These are phyloP conservation scores for Xerocomus brunneocitrinus DNA, from an alignment of 768 basidiomycete species.

Conservation along the genomic window DNA sequence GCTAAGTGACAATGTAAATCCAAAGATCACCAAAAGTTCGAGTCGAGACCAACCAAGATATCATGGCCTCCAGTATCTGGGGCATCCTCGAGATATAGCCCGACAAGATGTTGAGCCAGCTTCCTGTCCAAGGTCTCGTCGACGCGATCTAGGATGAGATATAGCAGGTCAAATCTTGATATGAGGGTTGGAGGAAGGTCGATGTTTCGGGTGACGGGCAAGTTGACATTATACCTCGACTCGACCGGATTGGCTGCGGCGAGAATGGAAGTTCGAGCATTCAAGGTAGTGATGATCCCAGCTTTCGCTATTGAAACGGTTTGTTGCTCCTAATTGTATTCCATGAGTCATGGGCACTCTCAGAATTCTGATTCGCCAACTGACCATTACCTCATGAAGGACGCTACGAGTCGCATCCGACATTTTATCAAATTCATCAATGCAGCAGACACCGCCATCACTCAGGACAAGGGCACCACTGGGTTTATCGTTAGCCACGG, in stretches of 20 bases:
- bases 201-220: conserved; percentile 93
- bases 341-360: background rate
- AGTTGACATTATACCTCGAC: conserved; percentile 87
- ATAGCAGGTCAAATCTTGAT: conserved; percentile 94
- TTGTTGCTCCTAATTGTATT: conserved; percentile 84
- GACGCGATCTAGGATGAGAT: conserved; percentile 91
- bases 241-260: conserved; percentile 98
- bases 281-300: conserved; percentile 96
- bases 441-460: conserved; percentile 97
- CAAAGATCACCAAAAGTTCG: background rate
- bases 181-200: conserved; percentile 97
- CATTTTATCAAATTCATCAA: conserved; percentile 99
- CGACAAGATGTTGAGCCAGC: conserved; percentile 89
- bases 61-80: conserved; percentile 59
- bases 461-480: conserved; percentile 92
- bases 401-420: conserved; percentile 95
- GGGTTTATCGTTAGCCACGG: conserved; percentile 3
- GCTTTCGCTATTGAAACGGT: conserved; percentile 99
- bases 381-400: conserved; percentile 96
- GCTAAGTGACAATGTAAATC: conserved; percentile 42
- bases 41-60: conserved; percentile 57
- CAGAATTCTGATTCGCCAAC: conserved; percentile 11
- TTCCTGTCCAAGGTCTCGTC: conserved; percentile 84
- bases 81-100: conserved; percentile 88
- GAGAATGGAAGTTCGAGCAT: conserved; percentile 95